Evolutionary conservation across 2,329 filamentous ascomycete genomes (phyloP), one percentile per base, ranked within the genome.

Genomic region (Ascochyta pisi): DNA sequence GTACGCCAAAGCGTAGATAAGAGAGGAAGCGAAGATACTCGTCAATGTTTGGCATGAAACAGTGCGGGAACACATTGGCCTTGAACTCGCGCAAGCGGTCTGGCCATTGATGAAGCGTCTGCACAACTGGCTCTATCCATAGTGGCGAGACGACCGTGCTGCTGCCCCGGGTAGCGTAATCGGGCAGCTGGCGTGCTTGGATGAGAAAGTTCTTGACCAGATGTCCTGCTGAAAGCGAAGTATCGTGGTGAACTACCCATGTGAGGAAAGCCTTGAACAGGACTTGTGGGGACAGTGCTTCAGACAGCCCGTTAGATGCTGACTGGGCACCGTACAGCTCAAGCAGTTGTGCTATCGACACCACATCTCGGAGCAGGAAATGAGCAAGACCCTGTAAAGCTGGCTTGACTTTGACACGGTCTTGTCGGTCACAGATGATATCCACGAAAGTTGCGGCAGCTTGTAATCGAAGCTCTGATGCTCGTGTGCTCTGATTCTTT

Each of bases 341-440:
- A 65, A 64, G 76, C 52, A 77, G 58, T 16, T 69, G 50, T 5
- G 65, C 39, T 16, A 78, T 61, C 1, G 68, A 77, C 24, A 89
- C 74, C 12, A 87, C 78, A 2, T 79, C 77, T 70, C 89, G 91
- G 43, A 80, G 77, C 3, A 92, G 69, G 53, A 92, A 83, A 65
- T 87, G 83, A 43, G 89, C 86, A 34, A 91, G 76, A 15, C 84
- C 84, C 66, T 88, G 87, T 58, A 92, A 83, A 6, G 87, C 85
- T 33, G 89, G 89, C 70, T 91, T 91, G 37, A 87, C 86, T 47
- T 88, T 80, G 9, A 86, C 83, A 60, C 84, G 86, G 15, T 86
- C 81, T 31, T 85, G 85, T 57, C 84, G 81, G 53, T 84, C 82
- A 22, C 82, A 80, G 38, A 90, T 81, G 13, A 88, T 84, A 1